Evolutionary conservation across 148 eudicot species (phyloP).

Genomic region (Beta vulgaris): DNA sequence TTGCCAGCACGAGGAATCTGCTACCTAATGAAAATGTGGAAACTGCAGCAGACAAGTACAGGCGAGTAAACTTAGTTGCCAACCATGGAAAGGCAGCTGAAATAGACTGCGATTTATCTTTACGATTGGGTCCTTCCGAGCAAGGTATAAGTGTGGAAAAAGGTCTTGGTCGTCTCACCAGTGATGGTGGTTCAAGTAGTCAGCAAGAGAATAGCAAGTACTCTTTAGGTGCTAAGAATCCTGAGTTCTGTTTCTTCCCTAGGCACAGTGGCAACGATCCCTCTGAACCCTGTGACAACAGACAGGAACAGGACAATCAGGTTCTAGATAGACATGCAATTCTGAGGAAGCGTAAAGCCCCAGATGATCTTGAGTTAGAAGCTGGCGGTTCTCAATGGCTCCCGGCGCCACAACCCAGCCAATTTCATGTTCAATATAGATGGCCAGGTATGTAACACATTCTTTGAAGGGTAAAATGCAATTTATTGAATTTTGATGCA

Average conservation of each 20-base stretch:
- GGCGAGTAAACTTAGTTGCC: constrained; percentile 30
- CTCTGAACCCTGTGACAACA: constrained; percentile 29
- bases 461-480: constrained; percentile 33
- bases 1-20: constrained; percentile 35
- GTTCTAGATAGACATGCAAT: constrained; percentile 31
- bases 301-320: constrained; percentile 38
- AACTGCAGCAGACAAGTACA: constrained; percentile 15
- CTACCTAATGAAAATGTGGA: constrained; percentile 29
- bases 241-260: constrained; percentile 58
- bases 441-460: constrained; percentile 62
- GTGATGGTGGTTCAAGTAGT: constrained; percentile 35
- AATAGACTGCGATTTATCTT: constrained; percentile 64
- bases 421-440: constrained; percentile 45
- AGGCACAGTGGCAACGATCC: constrained; percentile 36
- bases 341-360: constrained; percentile 60
- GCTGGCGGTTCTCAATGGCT: constrained; percentile 41
- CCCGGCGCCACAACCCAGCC: constrained; percentile 35
- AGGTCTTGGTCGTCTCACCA: constrained; percentile 22
- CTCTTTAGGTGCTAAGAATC: constrained; percentile 24
- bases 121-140: constrained; percentile 68
- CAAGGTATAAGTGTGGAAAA: constrained; percentile 27
- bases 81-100: constrained; percentile 32
- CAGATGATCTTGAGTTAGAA: constrained; percentile 33
- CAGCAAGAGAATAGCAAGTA: constrained; percentile 29
- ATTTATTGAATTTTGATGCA: constrained; percentile 8